These are phyloP conservation scores for Bifiguratus adelaidae DNA, from an alignment of 192 early-diverging fungal genomes.

Conservation along the genomic window DNA sequence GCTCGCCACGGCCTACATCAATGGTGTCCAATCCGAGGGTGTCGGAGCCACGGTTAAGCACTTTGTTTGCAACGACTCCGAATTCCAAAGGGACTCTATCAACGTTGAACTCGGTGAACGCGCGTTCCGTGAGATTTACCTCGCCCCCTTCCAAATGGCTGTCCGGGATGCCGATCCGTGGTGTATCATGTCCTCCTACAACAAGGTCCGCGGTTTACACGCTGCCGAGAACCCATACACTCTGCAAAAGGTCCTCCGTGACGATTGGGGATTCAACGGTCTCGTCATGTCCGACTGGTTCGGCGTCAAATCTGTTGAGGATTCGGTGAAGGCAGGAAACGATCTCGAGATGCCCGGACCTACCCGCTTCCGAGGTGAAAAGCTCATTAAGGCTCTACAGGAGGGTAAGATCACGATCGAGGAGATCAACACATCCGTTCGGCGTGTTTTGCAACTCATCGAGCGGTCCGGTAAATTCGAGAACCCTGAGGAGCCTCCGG, in stretches of 20 bases:
- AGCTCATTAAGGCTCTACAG: background rate
- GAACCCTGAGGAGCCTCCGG: background rate
- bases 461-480: conserved; percentile 1
- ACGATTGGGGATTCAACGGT: conserved; percentile 43
- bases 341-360: conserved; percentile 27
- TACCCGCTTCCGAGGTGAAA: conserved; percentile 23
- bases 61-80: conserved; percentile 36
- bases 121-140: conserved; percentile 48
- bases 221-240: conserved; percentile 36
- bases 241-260: conserved; percentile 33
- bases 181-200: conserved; percentile 54
- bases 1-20: conserved; percentile 34
- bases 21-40: conserved; percentile 37
- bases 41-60: conserved; percentile 48
- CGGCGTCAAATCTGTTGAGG: conserved; percentile 13
- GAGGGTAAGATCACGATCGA: background rate
- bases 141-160: conserved; percentile 41
- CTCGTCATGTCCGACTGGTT: conserved; percentile 52
- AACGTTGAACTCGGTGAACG: conserved; percentile 24
- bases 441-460: background rate
- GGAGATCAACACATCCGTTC: background rate
- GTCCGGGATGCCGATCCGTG: conserved; percentile 35
- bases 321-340: background rate
- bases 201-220: conserved; percentile 34
- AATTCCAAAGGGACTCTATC: background rate